phyloP scores from a whole-genome alignment of 495 filamentous ascomycete genomes.

The Rhypophila decipiens region DNA sequence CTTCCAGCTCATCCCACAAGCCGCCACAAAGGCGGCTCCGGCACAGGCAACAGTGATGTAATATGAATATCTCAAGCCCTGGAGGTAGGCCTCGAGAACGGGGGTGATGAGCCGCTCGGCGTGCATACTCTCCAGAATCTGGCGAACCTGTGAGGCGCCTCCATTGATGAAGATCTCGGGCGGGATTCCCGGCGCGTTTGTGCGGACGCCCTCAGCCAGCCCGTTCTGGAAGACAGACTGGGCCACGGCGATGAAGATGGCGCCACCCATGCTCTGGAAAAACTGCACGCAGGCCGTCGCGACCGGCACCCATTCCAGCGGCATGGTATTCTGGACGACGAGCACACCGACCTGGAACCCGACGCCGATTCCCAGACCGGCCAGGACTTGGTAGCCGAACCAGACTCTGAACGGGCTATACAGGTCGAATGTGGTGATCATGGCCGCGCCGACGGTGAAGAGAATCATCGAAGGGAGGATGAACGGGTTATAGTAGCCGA shows the following conservation, averaged over 20 bases:
- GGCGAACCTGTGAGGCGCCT: constrained; percentile 37
- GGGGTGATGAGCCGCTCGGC: constrained; percentile 19
- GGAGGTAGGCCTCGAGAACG: constrained; percentile 39
- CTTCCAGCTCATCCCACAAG: constrained; percentile 38
- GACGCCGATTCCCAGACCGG: constrained; percentile 39
- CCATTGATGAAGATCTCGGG: constrained; percentile 33
- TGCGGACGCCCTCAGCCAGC: constrained; percentile 32
- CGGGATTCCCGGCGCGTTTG: constrained; percentile 25
- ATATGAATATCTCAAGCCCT: constrained; percentile 36
- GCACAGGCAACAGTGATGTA: constrained; percentile 39
- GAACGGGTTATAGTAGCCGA: constrained; percentile 50
- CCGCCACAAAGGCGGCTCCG: constrained; percentile 30
- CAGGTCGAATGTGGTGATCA: constrained; percentile 43
- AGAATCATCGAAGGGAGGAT: constrained; percentile 38
- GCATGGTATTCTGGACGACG: constrained; percentile 47
- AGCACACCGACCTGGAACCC: constrained; percentile 42
- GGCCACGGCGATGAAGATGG: constrained; percentile 62
- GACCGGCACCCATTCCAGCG: constrained; percentile 51
- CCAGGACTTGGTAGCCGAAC: constrained; percentile 51
- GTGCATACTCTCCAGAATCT: constrained; percentile 24
- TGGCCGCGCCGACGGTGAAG: constrained; percentile 42
- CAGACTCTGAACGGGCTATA: constrained; percentile 38
- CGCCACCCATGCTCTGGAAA: constrained; percentile 59
- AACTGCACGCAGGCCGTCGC: constrained; percentile 62
- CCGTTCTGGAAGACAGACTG: constrained; percentile 61